Percentiles rank a stretch among this genome's conserved stretches.
Conservation (phyloP, 2,329 filamentous ascomycete species). For the Pseudocercospora fijiensis region DNA sequence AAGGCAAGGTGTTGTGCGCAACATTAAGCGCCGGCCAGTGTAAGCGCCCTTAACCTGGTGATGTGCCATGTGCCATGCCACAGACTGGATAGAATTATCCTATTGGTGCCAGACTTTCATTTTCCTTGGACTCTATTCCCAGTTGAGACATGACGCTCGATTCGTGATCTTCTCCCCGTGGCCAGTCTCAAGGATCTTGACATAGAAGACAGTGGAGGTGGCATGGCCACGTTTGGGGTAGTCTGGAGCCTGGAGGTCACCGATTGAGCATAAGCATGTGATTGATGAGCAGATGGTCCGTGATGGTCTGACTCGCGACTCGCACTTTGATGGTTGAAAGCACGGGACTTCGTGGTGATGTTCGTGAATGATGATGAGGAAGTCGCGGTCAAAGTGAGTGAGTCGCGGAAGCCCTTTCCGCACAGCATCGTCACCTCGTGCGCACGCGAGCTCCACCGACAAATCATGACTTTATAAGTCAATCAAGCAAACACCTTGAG, state of each 20-base stretch:
- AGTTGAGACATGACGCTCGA: conserved; percentile 13
- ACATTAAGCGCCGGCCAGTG: conserved; percentile 28
- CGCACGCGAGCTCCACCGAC: neutral
- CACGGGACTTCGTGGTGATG: conserved; percentile 4
- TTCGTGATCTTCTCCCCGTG: conserved; percentile 8
- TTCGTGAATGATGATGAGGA: neutral
- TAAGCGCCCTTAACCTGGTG: conserved; percentile 24
- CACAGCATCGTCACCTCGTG: neutral
- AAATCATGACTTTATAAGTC: neutral
- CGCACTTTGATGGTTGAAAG: neutral
- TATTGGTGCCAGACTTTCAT: conserved; percentile 7
- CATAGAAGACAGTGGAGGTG: neutral
- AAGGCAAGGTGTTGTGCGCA: conserved; percentile 18
- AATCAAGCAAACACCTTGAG: neutral
- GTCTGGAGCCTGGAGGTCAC: neutral
- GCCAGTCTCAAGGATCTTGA: neutral
- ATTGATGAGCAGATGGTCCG: neutral
- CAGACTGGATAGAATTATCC: neutral
- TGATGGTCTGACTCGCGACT: neutral
- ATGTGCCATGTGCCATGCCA: conserved; percentile 11
- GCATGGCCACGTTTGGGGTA: neutral
- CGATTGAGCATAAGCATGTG: neutral
- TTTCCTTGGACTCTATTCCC: conserved; percentile 2
- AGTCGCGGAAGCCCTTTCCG: neutral
- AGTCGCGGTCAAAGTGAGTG: neutral